These are phyloP conservation scores for Aquilaria malaccensis DNA, from an alignment of 345 rosid species.

Conservation along the genomic window DNA sequence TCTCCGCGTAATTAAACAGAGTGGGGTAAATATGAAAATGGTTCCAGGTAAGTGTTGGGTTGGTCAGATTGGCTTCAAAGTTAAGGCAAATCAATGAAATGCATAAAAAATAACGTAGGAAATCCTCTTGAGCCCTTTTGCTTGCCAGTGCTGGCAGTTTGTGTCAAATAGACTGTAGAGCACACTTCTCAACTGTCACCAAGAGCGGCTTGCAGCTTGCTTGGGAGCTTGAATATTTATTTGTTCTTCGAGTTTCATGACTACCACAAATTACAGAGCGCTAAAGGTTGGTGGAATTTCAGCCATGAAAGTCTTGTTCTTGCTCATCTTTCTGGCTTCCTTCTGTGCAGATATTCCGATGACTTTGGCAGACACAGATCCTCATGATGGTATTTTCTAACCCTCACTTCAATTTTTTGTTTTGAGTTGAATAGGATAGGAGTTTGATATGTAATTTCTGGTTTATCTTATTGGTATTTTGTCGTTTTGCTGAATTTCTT, in stretches of 20 bases:
- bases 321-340: conserved; percentile 29
- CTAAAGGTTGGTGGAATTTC: neutral
- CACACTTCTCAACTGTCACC: no score
- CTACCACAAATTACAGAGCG: no score
- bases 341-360: conserved; percentile 16
- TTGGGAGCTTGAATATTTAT: neutral
- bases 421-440: no score
- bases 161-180: neutral
- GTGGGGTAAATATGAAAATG: no score
- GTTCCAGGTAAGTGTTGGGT: neutral
- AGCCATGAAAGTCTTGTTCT: conserved; percentile 18
- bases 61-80: conserved; percentile 24
- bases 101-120: neutral
- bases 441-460: no score
- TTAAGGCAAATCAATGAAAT: conserved; percentile 18
- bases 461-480: no score
- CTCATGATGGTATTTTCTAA: conserved; percentile 48
- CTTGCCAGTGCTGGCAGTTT: neutral
- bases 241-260: neutral
- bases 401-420: no score
- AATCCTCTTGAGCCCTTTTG: neutral
- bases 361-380: conserved; percentile 43
- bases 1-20: no score
- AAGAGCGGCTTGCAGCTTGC: neutral
- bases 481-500: neutral